Conservation (phyloP, 2,329 filamentous ascomycete species). For the Diaporthe aspalathi region DNA sequence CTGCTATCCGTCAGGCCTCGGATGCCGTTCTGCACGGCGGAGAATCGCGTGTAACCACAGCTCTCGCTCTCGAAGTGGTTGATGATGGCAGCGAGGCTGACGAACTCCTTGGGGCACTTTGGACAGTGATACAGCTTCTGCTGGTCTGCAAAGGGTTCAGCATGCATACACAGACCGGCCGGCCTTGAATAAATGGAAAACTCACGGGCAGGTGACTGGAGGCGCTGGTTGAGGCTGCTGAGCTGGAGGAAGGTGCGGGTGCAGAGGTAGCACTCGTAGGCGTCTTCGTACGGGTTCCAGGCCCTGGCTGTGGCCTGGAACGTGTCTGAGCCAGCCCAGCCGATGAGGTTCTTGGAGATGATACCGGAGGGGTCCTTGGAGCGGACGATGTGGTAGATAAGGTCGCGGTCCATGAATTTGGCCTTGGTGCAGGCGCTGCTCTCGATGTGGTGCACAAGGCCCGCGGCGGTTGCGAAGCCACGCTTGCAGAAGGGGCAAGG, state of each 20-base stretch:
- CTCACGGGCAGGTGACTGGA: slow-evolving; percentile 64
- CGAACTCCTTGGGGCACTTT: slow-evolving; percentile 50
- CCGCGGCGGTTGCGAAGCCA: slow-evolving; percentile 61
- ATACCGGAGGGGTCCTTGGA: slow-evolving; percentile 58
- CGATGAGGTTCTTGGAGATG: slow-evolving; percentile 65
- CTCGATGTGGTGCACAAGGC: slow-evolving; percentile 68
- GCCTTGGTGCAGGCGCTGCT: slow-evolving; percentile 61
- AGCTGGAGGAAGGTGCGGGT: slow-evolving; percentile 53
- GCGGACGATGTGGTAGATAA: slow-evolving; percentile 58
- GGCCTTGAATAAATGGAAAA: slow-evolving; percentile 36
- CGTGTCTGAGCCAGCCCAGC: slow-evolving; percentile 51
- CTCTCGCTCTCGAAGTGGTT: slow-evolving; percentile 58
- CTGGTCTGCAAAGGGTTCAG: slow-evolving; percentile 47
- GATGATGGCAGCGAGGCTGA: slow-evolving; percentile 52
- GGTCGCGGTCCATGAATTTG: slow-evolving; percentile 57
- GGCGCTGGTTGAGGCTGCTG: slow-evolving; percentile 60
- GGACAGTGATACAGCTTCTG: slow-evolving; percentile 56
- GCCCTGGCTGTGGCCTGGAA: slow-evolving; percentile 54
- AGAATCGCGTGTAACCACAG: slow-evolving; percentile 54
- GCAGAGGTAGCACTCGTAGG: slow-evolving; percentile 68
- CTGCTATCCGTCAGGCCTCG: slow-evolving; percentile 41
- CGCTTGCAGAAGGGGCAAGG: slow-evolving; percentile 66
- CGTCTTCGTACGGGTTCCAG: slow-evolving; percentile 54
- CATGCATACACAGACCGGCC: no score
- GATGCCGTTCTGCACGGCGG: slow-evolving; percentile 48